Evolutionary conservation across 2,329 filamentous ascomycete species (phyloP), one percentile per base, ranked within the genome.

Genomic region (Calonectria pteridis): DNA sequence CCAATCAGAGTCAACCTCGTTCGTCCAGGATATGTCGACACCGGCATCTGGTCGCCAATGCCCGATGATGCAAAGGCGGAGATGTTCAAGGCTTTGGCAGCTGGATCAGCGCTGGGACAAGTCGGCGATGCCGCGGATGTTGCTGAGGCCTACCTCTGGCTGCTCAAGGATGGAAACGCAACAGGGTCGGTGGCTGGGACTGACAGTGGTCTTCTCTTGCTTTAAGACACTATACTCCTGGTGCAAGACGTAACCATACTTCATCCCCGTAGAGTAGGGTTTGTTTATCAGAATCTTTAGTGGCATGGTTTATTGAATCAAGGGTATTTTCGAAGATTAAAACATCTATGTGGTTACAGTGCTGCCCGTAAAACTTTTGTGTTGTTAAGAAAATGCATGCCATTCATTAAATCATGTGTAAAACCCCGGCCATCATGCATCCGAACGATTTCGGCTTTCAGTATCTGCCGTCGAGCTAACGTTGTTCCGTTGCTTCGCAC

Each of bases 1-100:
- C 77, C 77, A 3, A 71, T 78, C 2, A 71, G 77, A 0, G 76
- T 79, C 35, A 79, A 79, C 35, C 63, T 72, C 2, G 77, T 78
- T 6, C 71, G 76, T 5, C 71, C 70, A 28, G 77, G 77, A 10
- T 73, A 75, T 0, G 72, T 71, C 1, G 77, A 78, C 13, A 79
- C 77, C 6, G 46, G 46, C 2, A 49, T 67, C 20, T 51, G 50
- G 31, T 40, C 46, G 6, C 64, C 64, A 3, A 53, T 53, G 29
- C 49, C 49, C 6, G 64, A 53, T 13, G 33, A 53, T 1, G 49
- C 31, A 40, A 55, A 55, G 16, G 28, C 35, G 3, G 46, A 67
- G 23, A 67, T 40, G 33, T 5, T 65, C 55, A 62, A 62, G 55
- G 13, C 55, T 40, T 26, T 62, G 18, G 55, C 55, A 0, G 55